A percentile compares a stretch with the other conserved stretches of the same genome.
phyloP scores from a whole-genome alignment of 2,329 filamentous ascomycete species.

The Ilyonectria destructans region DNA sequence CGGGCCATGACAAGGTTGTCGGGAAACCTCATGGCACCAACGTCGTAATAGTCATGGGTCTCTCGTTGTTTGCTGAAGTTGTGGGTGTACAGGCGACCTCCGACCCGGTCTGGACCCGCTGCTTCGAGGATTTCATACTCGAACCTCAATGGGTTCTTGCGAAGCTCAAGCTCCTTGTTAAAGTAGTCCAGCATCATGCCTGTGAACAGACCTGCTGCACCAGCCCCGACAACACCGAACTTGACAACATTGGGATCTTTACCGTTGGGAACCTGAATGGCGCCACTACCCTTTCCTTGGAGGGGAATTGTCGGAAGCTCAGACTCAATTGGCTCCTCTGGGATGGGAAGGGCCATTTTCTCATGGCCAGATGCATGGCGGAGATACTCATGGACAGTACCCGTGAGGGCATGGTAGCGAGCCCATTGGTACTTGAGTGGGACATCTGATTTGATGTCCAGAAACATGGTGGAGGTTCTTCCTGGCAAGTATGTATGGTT shows the following conservation, averaged over 20 bases:
- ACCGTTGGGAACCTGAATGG: not conserved
- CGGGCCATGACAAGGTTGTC: conserved; percentile 32
- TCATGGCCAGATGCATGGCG: not conserved
- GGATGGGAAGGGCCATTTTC: not conserved
- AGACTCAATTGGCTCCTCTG: not conserved
- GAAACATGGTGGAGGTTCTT: not conserved
- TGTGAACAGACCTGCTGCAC: conserved; percentile 29
- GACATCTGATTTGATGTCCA: not conserved
- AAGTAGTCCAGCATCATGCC: conserved; percentile 30
- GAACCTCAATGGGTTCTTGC: not conserved
- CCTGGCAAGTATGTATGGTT: not conserved
- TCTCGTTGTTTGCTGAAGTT: conserved; percentile 17
- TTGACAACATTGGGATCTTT: not conserved
- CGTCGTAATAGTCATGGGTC: conserved; percentile 35
- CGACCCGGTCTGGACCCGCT: conserved; percentile 7
- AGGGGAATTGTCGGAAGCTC: not conserved
- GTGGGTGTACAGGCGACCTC: conserved; percentile 36
- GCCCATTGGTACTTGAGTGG: not conserved
- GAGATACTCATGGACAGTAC: not conserved
- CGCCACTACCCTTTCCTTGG: no score
- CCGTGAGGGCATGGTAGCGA: not conserved
- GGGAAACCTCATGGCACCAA: conserved; percentile 37
- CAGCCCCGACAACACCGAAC: conserved; percentile 30
- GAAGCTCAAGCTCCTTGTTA: not conserved
- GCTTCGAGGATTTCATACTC: conserved; percentile 36